phyloP scores from a whole-genome alignment of 139 green algal genomes.

The Pseudopediastrum boryanum region DNA sequence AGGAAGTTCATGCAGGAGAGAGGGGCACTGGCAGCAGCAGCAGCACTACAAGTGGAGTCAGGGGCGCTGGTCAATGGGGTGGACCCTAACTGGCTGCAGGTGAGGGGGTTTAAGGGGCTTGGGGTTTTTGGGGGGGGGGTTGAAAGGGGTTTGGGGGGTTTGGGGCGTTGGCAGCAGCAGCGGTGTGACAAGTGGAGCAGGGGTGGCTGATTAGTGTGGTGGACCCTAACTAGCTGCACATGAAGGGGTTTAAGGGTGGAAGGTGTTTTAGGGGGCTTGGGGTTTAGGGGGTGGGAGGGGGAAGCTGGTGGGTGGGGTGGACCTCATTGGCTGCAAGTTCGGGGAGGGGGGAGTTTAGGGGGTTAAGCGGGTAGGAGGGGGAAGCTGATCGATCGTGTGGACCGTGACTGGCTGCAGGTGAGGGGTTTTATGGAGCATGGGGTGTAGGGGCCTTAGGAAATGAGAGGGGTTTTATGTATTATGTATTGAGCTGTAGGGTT shows the following conservation, averaged over 20 bases:
- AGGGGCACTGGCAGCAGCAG: background rate
- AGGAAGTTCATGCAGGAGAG: constrained; percentile 39
- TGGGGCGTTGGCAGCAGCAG: constrained; percentile 4
- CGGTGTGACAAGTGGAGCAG: constrained; percentile 1
- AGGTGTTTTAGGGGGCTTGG: no score
- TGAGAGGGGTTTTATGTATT: no score
- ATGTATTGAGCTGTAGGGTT: no score
- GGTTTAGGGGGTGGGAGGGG: background rate
- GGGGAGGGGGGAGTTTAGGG: no score
- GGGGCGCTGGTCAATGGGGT: constrained; percentile 15
- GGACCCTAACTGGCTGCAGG: constrained; percentile 29
- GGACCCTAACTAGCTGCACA: constrained; percentile 25
- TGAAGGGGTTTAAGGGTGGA: constrained; percentile 5
- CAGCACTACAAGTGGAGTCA: constrained; percentile 2
- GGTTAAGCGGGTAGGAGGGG: constrained; percentile 6
- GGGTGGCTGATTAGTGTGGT: constrained; percentile 11
- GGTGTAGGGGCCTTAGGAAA: no score
- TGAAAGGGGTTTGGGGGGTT: background rate
- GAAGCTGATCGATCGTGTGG: constrained; percentile 11
- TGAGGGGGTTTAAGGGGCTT: constrained; percentile 6
- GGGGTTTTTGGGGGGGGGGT: constrained; percentile 1
- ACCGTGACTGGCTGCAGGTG: constrained; percentile 31
- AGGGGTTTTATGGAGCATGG: no score
- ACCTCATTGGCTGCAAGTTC: no score
- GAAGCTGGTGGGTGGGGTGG: no score